Evolutionary conservation across 345 rosid species (phyloP).

Genomic region (Populus simonii): DNA sequence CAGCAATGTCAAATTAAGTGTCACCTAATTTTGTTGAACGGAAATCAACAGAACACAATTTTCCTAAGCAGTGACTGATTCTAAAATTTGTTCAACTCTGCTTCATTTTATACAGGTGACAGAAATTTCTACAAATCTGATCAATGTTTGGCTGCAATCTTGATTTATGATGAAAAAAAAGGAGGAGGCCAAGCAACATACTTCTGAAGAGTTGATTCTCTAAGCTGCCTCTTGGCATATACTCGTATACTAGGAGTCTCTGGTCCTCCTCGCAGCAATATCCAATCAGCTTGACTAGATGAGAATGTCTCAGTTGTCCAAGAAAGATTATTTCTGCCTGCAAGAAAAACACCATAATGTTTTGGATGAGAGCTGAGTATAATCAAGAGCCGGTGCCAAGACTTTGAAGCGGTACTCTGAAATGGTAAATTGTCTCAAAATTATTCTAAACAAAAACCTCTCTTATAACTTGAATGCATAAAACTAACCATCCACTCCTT

Average conservation of each 20-base stretch:
- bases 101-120: too few relatives aligned
- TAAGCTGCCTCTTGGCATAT: conserved; percentile 69
- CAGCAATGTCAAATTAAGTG: too few relatives aligned
- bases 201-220: conserved; percentile 74
- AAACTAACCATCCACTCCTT: conserved; percentile 74
- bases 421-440: neutral
- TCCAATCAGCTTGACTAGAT: conserved; percentile 79
- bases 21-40: too few relatives aligned
- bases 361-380: too few relatives aligned
- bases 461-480: neutral
- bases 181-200: conserved; percentile 22
- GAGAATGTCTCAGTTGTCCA: conserved; percentile 65
- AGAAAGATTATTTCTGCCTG: conserved; percentile 82
- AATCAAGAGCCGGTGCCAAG: neutral
- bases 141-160: neutral
- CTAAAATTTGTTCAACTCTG: too few relatives aligned
- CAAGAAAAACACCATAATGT: conserved; percentile 6
- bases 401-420: too few relatives aligned
- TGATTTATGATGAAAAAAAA: neutral
- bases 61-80: too few relatives aligned
- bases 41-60: too few relatives aligned
- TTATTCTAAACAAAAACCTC: neutral
- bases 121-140: neutral
- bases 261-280: conserved; percentile 74
- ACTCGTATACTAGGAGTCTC: conserved; percentile 68